phyloP scores from a whole-genome alignment of 768 basidiomycete genomes.

The Suillus weaverae region DNA sequence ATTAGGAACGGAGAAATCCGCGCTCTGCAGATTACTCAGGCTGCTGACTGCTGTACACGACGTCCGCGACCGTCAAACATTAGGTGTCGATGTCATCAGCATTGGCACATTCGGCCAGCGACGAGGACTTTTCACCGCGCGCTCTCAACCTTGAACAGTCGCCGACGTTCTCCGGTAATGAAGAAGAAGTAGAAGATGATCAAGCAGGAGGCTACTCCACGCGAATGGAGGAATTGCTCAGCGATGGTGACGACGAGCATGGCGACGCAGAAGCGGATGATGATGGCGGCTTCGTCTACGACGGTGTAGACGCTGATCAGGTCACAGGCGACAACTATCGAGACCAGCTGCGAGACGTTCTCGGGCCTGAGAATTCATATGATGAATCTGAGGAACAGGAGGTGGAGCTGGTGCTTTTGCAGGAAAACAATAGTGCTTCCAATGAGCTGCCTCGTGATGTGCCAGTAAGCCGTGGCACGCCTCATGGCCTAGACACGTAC shows the following conservation, averaged over 20 bases:
- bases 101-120: not conserved
- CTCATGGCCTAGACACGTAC: constrained; percentile 22
- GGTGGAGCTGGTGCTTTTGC: constrained; percentile 46
- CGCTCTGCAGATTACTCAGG: not conserved
- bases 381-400: constrained; percentile 48
- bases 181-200: constrained; percentile 38
- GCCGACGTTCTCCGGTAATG: constrained; percentile 18
- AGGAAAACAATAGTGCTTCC: constrained; percentile 38
- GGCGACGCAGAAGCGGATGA: constrained; percentile 44
- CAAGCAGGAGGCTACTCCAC: constrained; percentile 60
- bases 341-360: constrained; percentile 68
- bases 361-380: constrained; percentile 62
- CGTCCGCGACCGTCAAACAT: not conserved
- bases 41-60: not conserved
- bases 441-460: constrained; percentile 23
- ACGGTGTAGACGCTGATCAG: constrained; percentile 60
- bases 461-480: constrained; percentile 32
- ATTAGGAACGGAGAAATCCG: not conserved
- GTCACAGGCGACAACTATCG: constrained; percentile 54
- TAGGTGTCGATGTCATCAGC: not conserved
- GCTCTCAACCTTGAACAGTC: constrained; percentile 8
- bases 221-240: constrained; percentile 68
- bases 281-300: constrained; percentile 70
- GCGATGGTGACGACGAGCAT: constrained; percentile 25
- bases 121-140: not conserved